Conservation (phyloP, 78 protist genomes). For the Cyanophora paradoxa region DNA sequence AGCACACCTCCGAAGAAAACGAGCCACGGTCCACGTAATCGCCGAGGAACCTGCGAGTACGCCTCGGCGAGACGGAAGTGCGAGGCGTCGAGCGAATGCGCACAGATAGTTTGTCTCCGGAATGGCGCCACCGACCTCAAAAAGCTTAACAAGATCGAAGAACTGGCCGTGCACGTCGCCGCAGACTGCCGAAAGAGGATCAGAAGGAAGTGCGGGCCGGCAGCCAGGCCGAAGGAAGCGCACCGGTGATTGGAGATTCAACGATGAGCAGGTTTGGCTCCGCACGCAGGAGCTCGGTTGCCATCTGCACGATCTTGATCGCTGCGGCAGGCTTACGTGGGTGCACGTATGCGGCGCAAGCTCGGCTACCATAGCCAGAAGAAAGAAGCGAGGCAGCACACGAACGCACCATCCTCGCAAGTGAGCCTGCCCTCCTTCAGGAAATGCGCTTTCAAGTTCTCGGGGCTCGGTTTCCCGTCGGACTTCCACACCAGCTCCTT, state of each 20-base stretch:
- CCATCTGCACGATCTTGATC: not conserved
- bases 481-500: too few relatives aligned
- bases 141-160: slow-evolving; percentile 77
- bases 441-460: slow-evolving; percentile 12
- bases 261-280: slow-evolving; percentile 45
- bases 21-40: slow-evolving; percentile 95
- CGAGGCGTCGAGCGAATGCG: too few relatives aligned
- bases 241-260: slow-evolving; percentile 32
- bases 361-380: too few relatives aligned
- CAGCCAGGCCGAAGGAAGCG: not conserved
- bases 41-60: too few relatives aligned
- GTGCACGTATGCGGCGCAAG: too few relatives aligned
- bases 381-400: too few relatives aligned
- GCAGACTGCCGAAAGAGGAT: too few relatives aligned
- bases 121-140: slow-evolving; percentile 77
- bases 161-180: slow-evolving; percentile 89
- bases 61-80: too few relatives aligned
- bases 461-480: slow-evolving; percentile 18
- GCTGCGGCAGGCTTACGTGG: too few relatives aligned
- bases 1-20: slow-evolving; percentile 60
- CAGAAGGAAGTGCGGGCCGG: slow-evolving; percentile 12
- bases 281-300: not conserved
- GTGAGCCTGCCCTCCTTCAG: slow-evolving; percentile 20
- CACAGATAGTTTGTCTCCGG: too few relatives aligned
- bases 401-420: slow-evolving; percentile 14